Base-by-base conservation (phyloP, 2,329 filamentous ascomycete species). In the Pseudohalonectria lignicola region DNA sequence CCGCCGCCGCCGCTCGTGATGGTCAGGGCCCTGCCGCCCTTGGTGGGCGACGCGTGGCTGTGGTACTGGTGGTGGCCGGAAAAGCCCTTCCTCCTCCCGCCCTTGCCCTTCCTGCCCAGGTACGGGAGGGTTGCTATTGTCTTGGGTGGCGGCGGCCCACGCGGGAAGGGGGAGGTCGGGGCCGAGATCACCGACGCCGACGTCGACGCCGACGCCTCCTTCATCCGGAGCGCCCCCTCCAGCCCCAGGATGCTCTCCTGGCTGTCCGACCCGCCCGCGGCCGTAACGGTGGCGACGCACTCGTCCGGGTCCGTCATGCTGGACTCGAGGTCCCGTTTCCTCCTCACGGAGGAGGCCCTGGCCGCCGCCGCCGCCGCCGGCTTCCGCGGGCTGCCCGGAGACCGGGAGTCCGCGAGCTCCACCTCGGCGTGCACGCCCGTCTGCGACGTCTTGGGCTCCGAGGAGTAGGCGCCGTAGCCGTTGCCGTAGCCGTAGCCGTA, bases 231-330 rank as follows among this genome's bases (percentile, higher is more conserved):
- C 19, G 34, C n/a, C n/a, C 34, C 16, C 17, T 21, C 38, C 8
- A 21, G 25, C 33, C 29, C 20, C 4, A 39, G 31, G 10, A 34
- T 33, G 11, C 31, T 39, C 37, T 39, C 37, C 37, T 39, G 37
- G 11, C 31, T 34, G 15, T 20, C 8, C 12, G 37, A 34, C 8
- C 18, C 17, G n/a, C 15, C 16, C 18, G 31, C 6, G 6, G 6
- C 18, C n/a, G n/a, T 19, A n/a, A n/a, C 29, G 29, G 17, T 13
- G 12, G 17, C n/a, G 29, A 16, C 17, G 5, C n/a, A 16, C n/a
- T 18, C 31, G 31, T 33, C 18, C 6, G n/a, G n/a, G 31, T 33
- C 31, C 23, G 23, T 26, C 8, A 26, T 7, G 23, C 23, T 26
- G 8, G 36, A 37, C 25, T 37, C 36, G 20, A 28, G 21, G 15